phyloP scores from a whole-genome alignment of 2,329 filamentous ascomycete species.

The Bipolaris sorokiniana region DNA sequence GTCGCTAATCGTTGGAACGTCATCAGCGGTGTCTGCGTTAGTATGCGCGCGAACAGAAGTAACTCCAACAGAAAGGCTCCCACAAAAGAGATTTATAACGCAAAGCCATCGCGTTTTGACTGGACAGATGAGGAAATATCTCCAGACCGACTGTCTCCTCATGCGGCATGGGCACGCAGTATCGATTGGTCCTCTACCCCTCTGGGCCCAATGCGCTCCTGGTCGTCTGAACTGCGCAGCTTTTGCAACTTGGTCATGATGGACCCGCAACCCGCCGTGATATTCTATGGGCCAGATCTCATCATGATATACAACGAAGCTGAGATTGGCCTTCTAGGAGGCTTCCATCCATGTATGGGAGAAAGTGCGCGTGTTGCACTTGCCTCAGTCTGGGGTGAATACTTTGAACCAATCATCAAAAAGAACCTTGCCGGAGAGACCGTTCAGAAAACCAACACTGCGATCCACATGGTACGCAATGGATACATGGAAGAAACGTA shows the following conservation, averaged over 20 bases:
- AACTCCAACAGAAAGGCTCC: neutral
- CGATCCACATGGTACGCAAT: slow-evolving; percentile 71
- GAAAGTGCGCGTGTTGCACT: slow-evolving; percentile 66
- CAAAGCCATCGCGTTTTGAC: slow-evolving; percentile 18
- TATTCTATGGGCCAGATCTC: slow-evolving; percentile 57
- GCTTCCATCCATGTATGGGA: slow-evolving; percentile 64
- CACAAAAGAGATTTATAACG: slow-evolving; percentile 5
- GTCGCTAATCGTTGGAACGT: slow-evolving; percentile 31
- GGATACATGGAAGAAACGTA: slow-evolving; percentile 77
- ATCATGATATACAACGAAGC: slow-evolving; percentile 50
- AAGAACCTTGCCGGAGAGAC: slow-evolving; percentile 32
- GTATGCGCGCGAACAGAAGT: neutral
- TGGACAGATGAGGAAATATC: slow-evolving; percentile 24
- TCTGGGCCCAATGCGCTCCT: slow-evolving; percentile 74
- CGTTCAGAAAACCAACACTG: slow-evolving; percentile 65
- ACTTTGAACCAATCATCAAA: slow-evolving; percentile 33
- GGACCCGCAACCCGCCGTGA: slow-evolving; percentile 60
- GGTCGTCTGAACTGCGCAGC: slow-evolving; percentile 71
- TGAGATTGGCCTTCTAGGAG: slow-evolving; percentile 40
- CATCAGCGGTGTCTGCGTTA: slow-evolving; percentile 18
- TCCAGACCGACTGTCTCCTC: slow-evolving; percentile 15
- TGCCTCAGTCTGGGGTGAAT: slow-evolving; percentile 65
- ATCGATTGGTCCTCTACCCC: slow-evolving; percentile 74
- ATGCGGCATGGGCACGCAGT: slow-evolving; percentile 53
- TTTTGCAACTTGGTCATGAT: slow-evolving; percentile 79